Conservation (phyloP, 176 grass and related monocot genomes). For the sorghum (Sorghum bicolor) region Sorghum_bicolor_NCBIv3 NC_012875.2:59312001-59312500, state of each 20-base stretch:
- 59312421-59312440: background rate
- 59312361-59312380: background rate
- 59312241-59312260: background rate
- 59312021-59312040: conserved; percentile 75
- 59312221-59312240: too few relatives aligned
- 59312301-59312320: background rate
- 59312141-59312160: background rate
- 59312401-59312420: background rate
- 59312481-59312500: background rate
- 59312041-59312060: background rate
- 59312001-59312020: conserved; percentile 66
- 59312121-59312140: background rate
- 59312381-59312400: background rate
- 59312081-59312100: background rate
- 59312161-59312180: background rate
- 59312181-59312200: background rate
- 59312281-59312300: background rate
- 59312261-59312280: background rate
- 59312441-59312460: background rate
- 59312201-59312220: background rate
- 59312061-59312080: background rate
- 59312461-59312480: background rate
- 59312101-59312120: background rate
- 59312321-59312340: background rate
- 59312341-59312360: background rate